These are phyloP conservation scores for Cenococcum geophilum DNA, from an alignment of 495 filamentous ascomycete genomes.

Conservation along the genomic window DNA sequence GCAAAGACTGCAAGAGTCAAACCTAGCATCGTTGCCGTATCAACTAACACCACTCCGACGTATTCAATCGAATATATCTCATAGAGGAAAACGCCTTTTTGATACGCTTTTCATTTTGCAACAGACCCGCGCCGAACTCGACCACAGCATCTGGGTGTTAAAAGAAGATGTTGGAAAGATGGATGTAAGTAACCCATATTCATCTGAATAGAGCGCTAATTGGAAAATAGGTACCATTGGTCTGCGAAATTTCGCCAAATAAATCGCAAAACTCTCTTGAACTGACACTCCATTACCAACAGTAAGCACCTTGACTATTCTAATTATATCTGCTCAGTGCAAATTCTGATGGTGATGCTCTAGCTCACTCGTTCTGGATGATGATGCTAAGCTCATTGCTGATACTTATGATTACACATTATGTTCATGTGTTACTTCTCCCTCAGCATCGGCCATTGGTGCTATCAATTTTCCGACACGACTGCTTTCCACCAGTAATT, in stretches of 20 bases:
- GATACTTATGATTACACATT: constrained; percentile 44
- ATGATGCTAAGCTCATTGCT: constrained; percentile 41
- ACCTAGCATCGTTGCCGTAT: constrained; percentile 51
- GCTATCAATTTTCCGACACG: constrained; percentile 19
- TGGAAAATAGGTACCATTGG: constrained; percentile 51
- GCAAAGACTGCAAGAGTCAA: constrained; percentile 49
- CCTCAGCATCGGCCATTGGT: constrained; percentile 17
- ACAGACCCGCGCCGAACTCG: constrained; percentile 45
- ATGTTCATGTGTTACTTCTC: constrained; percentile 23
- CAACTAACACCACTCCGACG: constrained; percentile 65
- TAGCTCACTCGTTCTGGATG: constrained; percentile 41
- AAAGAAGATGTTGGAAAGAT: constrained; percentile 64
- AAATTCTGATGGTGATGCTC: constrained; percentile 31
- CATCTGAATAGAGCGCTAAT: background rate
- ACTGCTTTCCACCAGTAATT: constrained; percentile 20
- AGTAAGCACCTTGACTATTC: constrained; percentile 28
- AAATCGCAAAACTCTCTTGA: constrained; percentile 41
- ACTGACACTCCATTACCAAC: constrained; percentile 44
- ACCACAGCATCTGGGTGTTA: constrained; percentile 57
- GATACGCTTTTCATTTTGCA: constrained; percentile 75
- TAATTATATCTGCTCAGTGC: constrained; percentile 6
- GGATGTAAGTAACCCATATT: constrained; percentile 50
- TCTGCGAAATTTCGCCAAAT: constrained; percentile 61
- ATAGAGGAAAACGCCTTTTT: constrained; percentile 51
- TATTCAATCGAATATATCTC: constrained; percentile 46